Base-by-base conservation (phyloP, 371 early-diverging fungal species). In the Apophysomyces variabilis region DNA sequence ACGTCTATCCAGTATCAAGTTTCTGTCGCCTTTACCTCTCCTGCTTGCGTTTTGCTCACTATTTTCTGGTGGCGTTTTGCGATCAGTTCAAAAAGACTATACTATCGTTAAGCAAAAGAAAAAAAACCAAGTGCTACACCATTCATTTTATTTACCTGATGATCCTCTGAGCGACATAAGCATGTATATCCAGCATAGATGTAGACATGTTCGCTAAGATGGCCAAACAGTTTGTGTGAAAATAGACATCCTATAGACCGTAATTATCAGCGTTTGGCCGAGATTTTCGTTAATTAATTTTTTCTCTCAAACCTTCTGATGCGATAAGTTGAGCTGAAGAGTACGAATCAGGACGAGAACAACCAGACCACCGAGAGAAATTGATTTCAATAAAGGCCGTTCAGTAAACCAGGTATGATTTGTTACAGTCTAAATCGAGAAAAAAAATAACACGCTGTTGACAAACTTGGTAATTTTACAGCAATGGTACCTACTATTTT, bases 371-470 rank as follows among this genome's bases (percentile, higher is more conserved):
- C 92, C 91, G 13, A 92, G 68, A 0, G 93, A 89, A 13, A 90
- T 71, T 0, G 86, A 82, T 64, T 89, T 89, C 21, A 92, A 58
- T 11, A 88, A 63, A 0, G 84, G 80, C 12, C 90, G 66, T 64
- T 92, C 91, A n/a, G 90, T 88, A 71, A 89, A 90, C 93, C 93
- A 92, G 11, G 89, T 73, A 46, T 85, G 83, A 41, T 87, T 83
- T 1, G 82, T 72, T 57, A 90, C 84, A 21, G 68, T 75, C 90
- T 89, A 58, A 45, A n/a, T 58, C 32, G 46, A 43, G 43, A 26
- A 26, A 26, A 26, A 26, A 26, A 26, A 26, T 26, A 26, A 26
- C 32, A 26, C 32, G 32, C 32, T 26, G 32, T 26, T 26, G 32
- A 26, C 32, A 26, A 26, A 26, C 56, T 56, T 16, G 16, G 11